A percentile compares a stretch with the other conserved stretches of the same genome.
Conservation (phyloP, 805 yeast species). For the Candida khao-thaluensis region DNA sequence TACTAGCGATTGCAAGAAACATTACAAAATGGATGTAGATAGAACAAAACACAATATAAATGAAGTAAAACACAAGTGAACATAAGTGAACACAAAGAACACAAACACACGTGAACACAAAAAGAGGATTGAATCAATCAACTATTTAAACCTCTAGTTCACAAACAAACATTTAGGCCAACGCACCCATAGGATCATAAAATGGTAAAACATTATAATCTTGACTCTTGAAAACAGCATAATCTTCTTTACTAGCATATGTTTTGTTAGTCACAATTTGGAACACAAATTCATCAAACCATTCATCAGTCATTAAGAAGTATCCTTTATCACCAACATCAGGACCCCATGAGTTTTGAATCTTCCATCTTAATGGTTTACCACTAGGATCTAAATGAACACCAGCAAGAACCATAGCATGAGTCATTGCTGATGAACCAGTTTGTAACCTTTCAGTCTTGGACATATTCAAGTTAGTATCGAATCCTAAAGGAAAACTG, state of each 20-base stretch:
- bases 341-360: constrained; percentile 46
- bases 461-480: constrained; percentile 46
- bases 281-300: constrained; percentile 45
- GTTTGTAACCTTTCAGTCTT: constrained; percentile 72
- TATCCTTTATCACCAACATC: constrained; percentile 41
- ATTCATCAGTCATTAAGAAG: constrained; percentile 42
- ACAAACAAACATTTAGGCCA: constrained; percentile 32
- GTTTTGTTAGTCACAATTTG: constrained; percentile 40
- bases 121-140: too few species aligned
- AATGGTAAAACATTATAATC: constrained; percentile 35
- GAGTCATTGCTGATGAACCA: constrained; percentile 79
- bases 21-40: too few species aligned
- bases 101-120: too few species aligned
- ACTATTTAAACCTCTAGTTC: too few species aligned
- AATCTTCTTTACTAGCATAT: constrained; percentile 36
- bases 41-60: too few species aligned
- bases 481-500: constrained; percentile 61
- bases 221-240: constrained; percentile 35
- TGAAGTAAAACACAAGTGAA: too few species aligned
- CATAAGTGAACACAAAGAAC: neutral
- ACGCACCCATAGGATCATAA: constrained; percentile 45
- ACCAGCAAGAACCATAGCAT: constrained; percentile 84
- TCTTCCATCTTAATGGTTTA: constrained; percentile 43
- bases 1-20: too few species aligned
- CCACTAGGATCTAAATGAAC: constrained; percentile 66